These are phyloP conservation scores for Saccharomycopsis olivae DNA, from an alignment of 805 yeast species.

Conservation along the genomic window DNA sequence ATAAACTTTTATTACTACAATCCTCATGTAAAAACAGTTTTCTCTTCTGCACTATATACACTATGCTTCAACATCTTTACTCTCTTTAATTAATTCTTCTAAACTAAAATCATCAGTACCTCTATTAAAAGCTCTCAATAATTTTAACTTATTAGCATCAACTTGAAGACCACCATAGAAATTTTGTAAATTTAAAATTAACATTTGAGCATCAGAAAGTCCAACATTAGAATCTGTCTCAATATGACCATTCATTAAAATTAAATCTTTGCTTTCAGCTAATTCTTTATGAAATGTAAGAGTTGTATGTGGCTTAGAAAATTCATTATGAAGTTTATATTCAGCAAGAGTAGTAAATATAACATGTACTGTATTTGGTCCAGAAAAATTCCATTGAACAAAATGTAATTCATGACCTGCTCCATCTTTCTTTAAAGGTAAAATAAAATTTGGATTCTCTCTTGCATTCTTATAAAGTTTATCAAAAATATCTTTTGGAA, in stretches of 20 bases:
- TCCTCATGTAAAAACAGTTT: too few relatives aligned
- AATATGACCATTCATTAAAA: slow-evolving; percentile 78
- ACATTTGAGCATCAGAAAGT: slow-evolving; percentile 65
- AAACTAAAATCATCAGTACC: slow-evolving; percentile 61
- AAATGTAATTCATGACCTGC: slow-evolving; percentile 73
- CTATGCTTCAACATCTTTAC: slow-evolving; percentile 37
- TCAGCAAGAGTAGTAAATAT: slow-evolving; percentile 87
- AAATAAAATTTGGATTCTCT: slow-evolving; percentile 70
- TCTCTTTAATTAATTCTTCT: slow-evolving; percentile 57
- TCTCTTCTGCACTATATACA: too few relatives aligned
- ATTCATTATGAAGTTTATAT: slow-evolving; percentile 81
- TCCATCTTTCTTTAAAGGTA: slow-evolving; percentile 69
- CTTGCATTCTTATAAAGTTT: slow-evolving; percentile 52
- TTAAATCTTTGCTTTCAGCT: slow-evolving; percentile 43
- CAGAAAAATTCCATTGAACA: slow-evolving; percentile 89
- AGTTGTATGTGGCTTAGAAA: slow-evolving; percentile 91
- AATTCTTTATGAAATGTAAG: slow-evolving; percentile 80
- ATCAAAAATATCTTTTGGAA: slow-evolving; percentile 43
- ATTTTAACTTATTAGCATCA: slow-evolving; percentile 38
- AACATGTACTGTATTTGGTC: slow-evolving; percentile 75
- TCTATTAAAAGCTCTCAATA: slow-evolving; percentile 57
- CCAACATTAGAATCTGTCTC: slow-evolving; percentile 56
- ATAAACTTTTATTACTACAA: too few relatives aligned
- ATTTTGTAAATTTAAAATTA: slow-evolving; percentile 67
- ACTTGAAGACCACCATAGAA: slow-evolving; percentile 65